Evolutionary conservation across 768 basidiomycete genomes (phyloP).

Genomic region (Termitomyces bulborhizus): DNA sequence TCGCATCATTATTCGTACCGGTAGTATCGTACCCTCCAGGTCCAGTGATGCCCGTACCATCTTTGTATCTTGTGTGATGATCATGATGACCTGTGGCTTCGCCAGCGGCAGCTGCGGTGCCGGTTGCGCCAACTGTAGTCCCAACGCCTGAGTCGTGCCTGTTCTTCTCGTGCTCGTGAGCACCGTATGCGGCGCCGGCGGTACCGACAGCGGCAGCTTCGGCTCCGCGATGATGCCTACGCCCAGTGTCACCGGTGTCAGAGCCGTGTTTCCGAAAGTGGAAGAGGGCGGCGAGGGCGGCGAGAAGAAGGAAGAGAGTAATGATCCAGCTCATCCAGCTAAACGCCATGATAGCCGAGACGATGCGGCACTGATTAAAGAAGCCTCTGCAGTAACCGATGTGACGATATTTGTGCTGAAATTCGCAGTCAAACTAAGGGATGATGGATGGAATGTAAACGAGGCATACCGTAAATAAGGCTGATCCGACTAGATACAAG

Average conservation of each 20-base stretch:
- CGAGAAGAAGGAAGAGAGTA: slow-evolving; percentile 39
- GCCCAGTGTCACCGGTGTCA: background rate
- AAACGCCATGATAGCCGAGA: slow-evolving; percentile 61
- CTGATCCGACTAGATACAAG: slow-evolving; percentile 60
- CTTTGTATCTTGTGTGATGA: background rate
- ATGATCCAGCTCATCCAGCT: slow-evolving; percentile 62
- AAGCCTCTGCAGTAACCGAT: slow-evolving; percentile 52
- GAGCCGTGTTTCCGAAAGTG: background rate
- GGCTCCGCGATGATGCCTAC: background rate
- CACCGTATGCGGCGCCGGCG: background rate
- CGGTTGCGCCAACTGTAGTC: background rate
- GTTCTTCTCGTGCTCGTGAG: background rate
- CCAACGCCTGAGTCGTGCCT: background rate
- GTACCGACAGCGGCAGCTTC: slow-evolving; percentile 4
- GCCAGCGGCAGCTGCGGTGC: background rate
- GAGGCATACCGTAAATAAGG: slow-evolving; percentile 48
- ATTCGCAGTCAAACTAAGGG: slow-evolving; percentile 25
- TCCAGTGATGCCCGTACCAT: background rate
- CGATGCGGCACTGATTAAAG: slow-evolving; percentile 45
- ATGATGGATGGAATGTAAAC: background rate
- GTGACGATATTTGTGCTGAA: slow-evolving; percentile 44
- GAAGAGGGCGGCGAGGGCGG: slow-evolving; percentile 23
- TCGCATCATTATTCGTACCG: background rate
- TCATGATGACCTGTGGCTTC: background rate
- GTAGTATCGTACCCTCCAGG: background rate